phyloP scores from a whole-genome alignment of 2,329 filamentous ascomycete genomes.

The Shiraia sp. region DNA sequence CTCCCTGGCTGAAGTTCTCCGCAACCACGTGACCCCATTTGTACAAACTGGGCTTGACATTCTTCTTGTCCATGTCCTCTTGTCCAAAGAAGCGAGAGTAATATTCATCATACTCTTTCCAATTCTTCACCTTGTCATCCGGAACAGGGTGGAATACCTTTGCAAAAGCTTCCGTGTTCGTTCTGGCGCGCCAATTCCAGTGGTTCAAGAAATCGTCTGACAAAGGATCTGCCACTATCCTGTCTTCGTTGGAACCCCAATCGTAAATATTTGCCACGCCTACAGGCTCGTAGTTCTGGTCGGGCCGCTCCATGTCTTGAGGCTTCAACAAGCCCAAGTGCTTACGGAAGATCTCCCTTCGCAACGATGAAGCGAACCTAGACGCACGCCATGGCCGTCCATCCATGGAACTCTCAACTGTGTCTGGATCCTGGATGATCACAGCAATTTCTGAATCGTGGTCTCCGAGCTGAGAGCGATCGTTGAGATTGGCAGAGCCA shows the following conservation, averaged over 20 bases:
- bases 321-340: conserved; percentile 81
- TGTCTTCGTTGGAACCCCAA: conserved; percentile 52
- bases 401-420: conserved; percentile 73
- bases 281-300: conserved; percentile 62
- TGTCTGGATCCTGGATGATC: conserved; percentile 76
- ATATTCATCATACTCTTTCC: conserved; percentile 74
- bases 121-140: conserved; percentile 67
- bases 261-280: conserved; percentile 59
- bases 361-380: conserved; percentile 76
- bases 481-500: conserved; percentile 73
- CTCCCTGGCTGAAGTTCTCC: conserved; percentile 51
- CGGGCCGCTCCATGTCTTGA: conserved; percentile 67
- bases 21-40: conserved; percentile 84
- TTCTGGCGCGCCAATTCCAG: conserved; percentile 73
- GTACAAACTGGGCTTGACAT: conserved; percentile 61
- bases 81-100: conserved; percentile 67
- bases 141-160: conserved; percentile 82
- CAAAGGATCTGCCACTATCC: conserved; percentile 73
- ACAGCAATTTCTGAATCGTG: conserved; percentile 92
- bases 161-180: conserved; percentile 80
- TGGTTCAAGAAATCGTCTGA: conserved; percentile 67
- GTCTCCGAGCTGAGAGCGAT: conserved; percentile 75
- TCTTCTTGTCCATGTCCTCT: conserved; percentile 46
- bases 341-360: conserved; percentile 86
- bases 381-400: conserved; percentile 72